Conservation (phyloP, 495 filamentous ascomycete species). For the Tuber indicum region DNA sequence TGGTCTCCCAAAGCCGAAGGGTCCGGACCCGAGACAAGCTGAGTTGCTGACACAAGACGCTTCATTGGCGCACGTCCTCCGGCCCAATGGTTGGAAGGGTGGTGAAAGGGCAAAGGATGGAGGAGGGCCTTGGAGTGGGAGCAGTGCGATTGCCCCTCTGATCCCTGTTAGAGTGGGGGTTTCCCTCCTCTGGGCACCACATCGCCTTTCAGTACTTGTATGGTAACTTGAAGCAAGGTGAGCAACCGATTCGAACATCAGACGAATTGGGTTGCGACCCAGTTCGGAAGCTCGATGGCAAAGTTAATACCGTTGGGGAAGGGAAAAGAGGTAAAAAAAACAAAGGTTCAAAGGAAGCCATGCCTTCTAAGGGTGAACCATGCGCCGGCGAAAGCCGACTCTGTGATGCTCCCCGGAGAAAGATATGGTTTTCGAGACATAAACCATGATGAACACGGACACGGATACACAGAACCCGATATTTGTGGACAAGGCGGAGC, state of each 20-base stretch:
- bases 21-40: slow-evolving; percentile 4
- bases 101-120: slow-evolving; percentile 14
- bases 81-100: slow-evolving; percentile 7
- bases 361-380: not conserved
- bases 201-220: slow-evolving; percentile 17
- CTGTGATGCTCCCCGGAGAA: not conserved
- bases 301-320: not conserved
- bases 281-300: slow-evolving; percentile 33
- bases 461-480: not conserved
- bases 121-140: slow-evolving; percentile 11
- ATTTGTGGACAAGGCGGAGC: not conserved
- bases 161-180: slow-evolving; percentile 23
- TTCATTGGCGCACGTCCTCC: not conserved
- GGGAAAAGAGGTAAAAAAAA: not conserved
- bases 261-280: slow-evolving; percentile 23
- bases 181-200: not conserved
- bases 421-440: not conserved
- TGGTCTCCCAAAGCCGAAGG: slow-evolving; percentile 23
- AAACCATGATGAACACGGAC: not conserved
- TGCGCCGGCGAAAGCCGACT: not conserved
- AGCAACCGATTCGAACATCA: slow-evolving; percentile 34
- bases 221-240: slow-evolving; percentile 26
- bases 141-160: slow-evolving; percentile 23
- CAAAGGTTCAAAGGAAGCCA: not conserved
- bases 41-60: slow-evolving; percentile 9